phyloP scores from a whole-genome alignment of 2,329 filamentous ascomycete species.

The Sclerotinia nivalis region DNA sequence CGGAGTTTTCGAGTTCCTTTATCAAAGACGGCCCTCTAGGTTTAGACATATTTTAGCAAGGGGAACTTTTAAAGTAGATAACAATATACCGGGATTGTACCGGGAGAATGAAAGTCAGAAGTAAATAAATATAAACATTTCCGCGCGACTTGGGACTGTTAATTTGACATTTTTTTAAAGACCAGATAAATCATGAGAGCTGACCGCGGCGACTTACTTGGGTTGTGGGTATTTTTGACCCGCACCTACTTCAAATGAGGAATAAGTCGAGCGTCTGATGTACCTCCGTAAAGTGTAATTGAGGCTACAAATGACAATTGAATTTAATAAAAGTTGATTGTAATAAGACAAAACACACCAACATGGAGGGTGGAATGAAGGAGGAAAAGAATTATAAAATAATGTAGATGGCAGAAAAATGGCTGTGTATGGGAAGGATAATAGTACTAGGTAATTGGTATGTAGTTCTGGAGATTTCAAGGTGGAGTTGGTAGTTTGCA shows the following conservation, averaged over 20 bases:
- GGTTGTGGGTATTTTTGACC: constrained; percentile 23
- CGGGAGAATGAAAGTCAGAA: neutral
- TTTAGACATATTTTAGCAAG: constrained; percentile 17
- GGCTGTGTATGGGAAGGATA: neutral
- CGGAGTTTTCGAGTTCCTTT: constrained; percentile 3
- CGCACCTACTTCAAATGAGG: constrained; percentile 24
- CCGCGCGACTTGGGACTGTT: neutral
- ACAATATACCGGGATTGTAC: constrained; percentile 11
- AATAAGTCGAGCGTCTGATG: constrained; percentile 15
- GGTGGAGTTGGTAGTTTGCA: neutral
- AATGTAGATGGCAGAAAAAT: neutral
- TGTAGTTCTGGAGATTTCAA: neutral
- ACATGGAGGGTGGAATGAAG: neutral
- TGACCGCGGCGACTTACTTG: constrained; percentile 20
- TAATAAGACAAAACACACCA: neutral
- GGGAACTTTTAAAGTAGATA: neutral
- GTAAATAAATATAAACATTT: constrained; percentile 7
- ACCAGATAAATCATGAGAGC: constrained; percentile 8
- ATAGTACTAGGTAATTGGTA: neutral
- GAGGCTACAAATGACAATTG: constrained; percentile 15
- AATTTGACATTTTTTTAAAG: neutral
- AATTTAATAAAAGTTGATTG: neutral
- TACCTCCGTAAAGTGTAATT: neutral
- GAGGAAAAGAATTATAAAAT: neutral
- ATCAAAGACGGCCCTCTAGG: neutral